Evolutionary conservation across 2,329 filamentous ascomycete genomes (phyloP), one percentile per base, ranked within the genome.

Genomic region (Sclerotinia nivalis): DNA sequence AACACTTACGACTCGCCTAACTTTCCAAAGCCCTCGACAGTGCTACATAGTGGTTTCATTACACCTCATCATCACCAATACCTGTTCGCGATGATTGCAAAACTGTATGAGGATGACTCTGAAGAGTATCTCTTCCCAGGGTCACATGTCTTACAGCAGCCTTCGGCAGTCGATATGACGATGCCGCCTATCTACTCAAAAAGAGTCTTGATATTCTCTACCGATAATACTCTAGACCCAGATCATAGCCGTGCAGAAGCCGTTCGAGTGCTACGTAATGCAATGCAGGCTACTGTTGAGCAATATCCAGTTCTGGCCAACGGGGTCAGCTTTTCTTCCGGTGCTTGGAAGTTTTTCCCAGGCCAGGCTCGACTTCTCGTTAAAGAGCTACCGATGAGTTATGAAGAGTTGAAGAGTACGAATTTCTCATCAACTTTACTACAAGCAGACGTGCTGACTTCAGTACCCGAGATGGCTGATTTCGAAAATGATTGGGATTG

Each of bases 401-500:
- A 45, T 25, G 1, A 45, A 28, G 58, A 60, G 18, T 40, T 60
- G 1, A 28, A 60, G 5, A 45, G 5, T 22, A 15, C 40, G 25
- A 60, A 60, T 18, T 59, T 59, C 22, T 59, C 56, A 9, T 60
- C 58, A 5, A 60, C 6, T 20, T n/a, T 60, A 4, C 25, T 60
- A 8, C 25, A 45, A 5, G 2, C 2, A 28, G 40, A 60, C 8
- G 37, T 18, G 0, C 58, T 60, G 13, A 60, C 37, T 25, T 59
- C 56, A n/a, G 22, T 59, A 18, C 34, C 37, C 15, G n/a, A 43
- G 22, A 43, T 43, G 37, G 22, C 12, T n/a, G 37, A 59, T 37
- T 59, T 25, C 18, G 56, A 59, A 40, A 59, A 59, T 25, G 37
- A 59, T 43, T 59, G 37, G 37, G 56, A 59, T 59, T 59, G 56